Base-by-base conservation (phyloP, 2,329 filamentous ascomycete genomes). In the Botrytis paeoniae region DNA sequence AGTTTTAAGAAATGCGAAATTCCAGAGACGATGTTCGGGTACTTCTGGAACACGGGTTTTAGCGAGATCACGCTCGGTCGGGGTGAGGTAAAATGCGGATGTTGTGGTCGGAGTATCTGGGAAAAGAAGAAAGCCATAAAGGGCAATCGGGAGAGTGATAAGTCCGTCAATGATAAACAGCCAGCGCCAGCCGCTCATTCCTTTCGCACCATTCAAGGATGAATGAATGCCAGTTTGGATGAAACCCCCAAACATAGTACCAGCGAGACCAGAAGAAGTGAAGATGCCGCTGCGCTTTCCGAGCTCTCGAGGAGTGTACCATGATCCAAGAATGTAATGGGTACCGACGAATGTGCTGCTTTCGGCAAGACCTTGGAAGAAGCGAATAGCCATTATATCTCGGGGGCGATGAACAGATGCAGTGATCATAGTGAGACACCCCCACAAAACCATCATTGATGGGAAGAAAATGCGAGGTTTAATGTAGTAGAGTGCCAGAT, bases 401-500 rank as follows among this genome's bases (percentile, higher is more conserved):
- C 84, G 81, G 0, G 87, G 86, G 6, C 82, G 83, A 12, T 86
- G 84, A 0, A 82, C 84, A 4, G 85, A 83, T 1, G 87, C 88
- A 1, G 88, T 89, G 51, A 85, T 82, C 87, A 91, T 90, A 3
- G 90, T 92, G 39, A 92, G 81, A 0, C 84, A 83, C 3, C 87
- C 89, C 91, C 90, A 92, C 73, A 88, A 78, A 32, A 90, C 73
- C 86, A 91, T 90, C 85, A 89, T 90, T 41, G 83, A 77, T 72
- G 89, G 89, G 77, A 90, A 90, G 83, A 88, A 92, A 74, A 88
- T 83, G n/a, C 89, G 85, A 3, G 89, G 90, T 68, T 85, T 85
- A 74, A 92, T 79, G 76, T 90, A 89, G 79, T 91, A 87, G 4
- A 92, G 83, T 4, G 88, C 88, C 14, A 91, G 79, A 77, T 90